phyloP scores from a whole-genome alignment of 2,329 filamentous ascomycete species.

The Fusarium goolgardi region DNA sequence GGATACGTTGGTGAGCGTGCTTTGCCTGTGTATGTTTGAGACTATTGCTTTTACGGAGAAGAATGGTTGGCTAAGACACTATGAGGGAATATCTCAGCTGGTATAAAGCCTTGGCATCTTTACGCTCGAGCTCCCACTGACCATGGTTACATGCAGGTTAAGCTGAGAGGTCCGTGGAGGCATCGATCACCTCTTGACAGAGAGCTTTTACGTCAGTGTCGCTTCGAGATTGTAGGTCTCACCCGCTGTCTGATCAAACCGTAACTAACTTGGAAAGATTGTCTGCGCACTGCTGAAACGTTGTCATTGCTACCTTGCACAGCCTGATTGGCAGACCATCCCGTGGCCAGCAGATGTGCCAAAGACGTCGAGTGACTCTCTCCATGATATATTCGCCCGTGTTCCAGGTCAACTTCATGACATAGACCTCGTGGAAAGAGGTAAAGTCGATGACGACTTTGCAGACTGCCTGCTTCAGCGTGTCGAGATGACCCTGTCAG shows the following conservation, averaged over 20 bases:
- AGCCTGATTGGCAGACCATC: slow-evolving; percentile 6
- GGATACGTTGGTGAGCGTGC: slow-evolving; percentile 25
- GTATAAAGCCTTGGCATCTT: background rate
- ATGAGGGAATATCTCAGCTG: slow-evolving; percentile 17
- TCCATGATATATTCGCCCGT: slow-evolving; percentile 20
- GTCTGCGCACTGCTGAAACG: slow-evolving; percentile 10
- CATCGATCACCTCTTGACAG: slow-evolving; percentile 5
- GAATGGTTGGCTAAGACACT: slow-evolving; percentile 21
- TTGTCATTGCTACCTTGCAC: slow-evolving; percentile 13
- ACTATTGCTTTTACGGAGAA: slow-evolving; percentile 20
- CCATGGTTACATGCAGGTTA: background rate
- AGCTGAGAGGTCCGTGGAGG: slow-evolving; percentile 12
- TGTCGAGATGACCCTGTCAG: background rate
- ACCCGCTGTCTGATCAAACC: fast-evolving
- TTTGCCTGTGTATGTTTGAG: slow-evolving; percentile 26
- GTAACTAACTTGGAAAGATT: slow-evolving; percentile 1
- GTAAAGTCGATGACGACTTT: background rate
- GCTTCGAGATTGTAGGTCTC: slow-evolving; percentile 19
- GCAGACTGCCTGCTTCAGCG: background rate
- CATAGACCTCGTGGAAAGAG: background rate
- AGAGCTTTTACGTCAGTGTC: slow-evolving; percentile 23
- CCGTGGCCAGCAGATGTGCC: background rate
- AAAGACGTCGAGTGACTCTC: slow-evolving; percentile 8
- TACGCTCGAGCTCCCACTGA: background rate
- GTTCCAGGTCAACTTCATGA: slow-evolving; percentile 17